phyloP scores from a whole-genome alignment of 2,329 filamentous ascomycete species.

The Alternaria ventricosa region DNA sequence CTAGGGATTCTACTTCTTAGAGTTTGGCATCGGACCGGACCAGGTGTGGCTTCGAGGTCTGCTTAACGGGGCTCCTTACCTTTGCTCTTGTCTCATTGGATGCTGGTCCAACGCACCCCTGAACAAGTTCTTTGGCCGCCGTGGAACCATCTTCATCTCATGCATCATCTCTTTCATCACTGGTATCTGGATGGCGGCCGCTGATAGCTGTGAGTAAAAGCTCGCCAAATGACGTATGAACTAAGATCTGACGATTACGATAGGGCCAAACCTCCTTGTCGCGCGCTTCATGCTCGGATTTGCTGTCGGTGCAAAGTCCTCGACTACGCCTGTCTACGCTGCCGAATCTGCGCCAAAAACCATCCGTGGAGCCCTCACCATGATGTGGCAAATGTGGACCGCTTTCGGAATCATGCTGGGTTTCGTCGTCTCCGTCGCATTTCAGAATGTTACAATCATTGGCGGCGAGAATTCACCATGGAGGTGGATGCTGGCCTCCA shows the following conservation, averaged over 20 bases:
- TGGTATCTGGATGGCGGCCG: conserved; percentile 42
- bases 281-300: conserved; percentile 43
- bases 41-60: conserved; percentile 39
- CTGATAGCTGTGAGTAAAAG: conserved; percentile 27
- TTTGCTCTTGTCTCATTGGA: conserved; percentile 51
- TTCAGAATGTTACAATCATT: conserved; percentile 34
- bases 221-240: background rate
- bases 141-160: conserved; percentile 44
- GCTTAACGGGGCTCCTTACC: conserved; percentile 36
- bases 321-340: conserved; percentile 56
- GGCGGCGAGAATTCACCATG: conserved; percentile 33
- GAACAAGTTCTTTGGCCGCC: conserved; percentile 39
- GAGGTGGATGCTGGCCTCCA: conserved; percentile 44
- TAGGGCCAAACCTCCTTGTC: conserved; percentile 38
- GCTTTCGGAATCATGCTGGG: conserved; percentile 45
- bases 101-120: conserved; percentile 45
- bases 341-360: conserved; percentile 57
- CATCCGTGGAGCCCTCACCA: conserved; percentile 58
- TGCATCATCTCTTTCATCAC: conserved; percentile 44
- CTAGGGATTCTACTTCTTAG: conserved; percentile 38
- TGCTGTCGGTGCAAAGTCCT: conserved; percentile 42
- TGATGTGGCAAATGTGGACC: conserved; percentile 60
- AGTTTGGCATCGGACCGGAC: conserved; percentile 32
- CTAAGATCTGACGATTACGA: background rate
- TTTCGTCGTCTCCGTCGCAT: conserved; percentile 40